Conservation (phyloP, 2,329 filamentous ascomycete genomes). For the Sodiomyces alkalinus region DNA sequence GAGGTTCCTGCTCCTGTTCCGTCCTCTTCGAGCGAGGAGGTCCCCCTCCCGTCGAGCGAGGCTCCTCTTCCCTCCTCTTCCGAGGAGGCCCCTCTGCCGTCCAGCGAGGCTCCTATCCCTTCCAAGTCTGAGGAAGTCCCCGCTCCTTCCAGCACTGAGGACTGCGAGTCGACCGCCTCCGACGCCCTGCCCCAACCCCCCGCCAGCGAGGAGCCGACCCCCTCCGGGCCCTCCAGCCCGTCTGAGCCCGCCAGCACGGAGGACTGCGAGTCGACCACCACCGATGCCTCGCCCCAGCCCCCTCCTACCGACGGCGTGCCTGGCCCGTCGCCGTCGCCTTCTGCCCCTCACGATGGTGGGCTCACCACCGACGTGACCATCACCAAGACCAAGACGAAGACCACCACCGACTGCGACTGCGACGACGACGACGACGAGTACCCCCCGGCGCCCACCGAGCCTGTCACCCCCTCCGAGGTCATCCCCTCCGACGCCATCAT, state of each 20-base stretch:
- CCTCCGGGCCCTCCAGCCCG: neutral
- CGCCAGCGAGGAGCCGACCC: neutral
- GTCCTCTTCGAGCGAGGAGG: neutral
- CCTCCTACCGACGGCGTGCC: neutral
- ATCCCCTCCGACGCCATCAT: conserved; percentile 16
- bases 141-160: neutral
- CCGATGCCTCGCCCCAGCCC: neutral
- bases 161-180: conserved; percentile 1
- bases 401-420: conserved; percentile 13
- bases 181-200: neutral
- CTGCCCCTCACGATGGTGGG: too few species aligned
- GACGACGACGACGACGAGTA: conserved; percentile 15
- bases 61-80: neutral
- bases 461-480: conserved; percentile 11
- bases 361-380: too few species aligned
- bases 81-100: neutral
- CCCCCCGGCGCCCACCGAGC: conserved; percentile 14
- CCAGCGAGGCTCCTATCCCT: neutral
- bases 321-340: too few species aligned
- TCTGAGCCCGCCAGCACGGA: neutral
- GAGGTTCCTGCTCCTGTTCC: too few species aligned
- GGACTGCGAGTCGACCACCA: neutral
- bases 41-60: neutral
- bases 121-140: neutral
- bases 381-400: too few species aligned